Evolutionary conservation across 345 rosid species (phyloP).

Genomic region (Trapa bicornis): DNA sequence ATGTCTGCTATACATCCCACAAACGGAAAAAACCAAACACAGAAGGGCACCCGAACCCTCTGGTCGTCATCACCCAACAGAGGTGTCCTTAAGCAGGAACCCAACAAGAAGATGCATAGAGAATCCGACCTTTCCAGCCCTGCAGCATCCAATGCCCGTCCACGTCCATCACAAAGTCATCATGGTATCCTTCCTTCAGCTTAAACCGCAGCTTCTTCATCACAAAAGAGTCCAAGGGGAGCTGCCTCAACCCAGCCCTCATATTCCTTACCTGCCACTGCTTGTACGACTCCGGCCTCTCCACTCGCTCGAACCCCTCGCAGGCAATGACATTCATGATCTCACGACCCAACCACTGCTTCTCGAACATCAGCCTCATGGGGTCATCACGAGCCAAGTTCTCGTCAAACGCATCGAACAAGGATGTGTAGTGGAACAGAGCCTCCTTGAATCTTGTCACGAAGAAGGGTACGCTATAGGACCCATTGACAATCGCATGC

Average conservation of each 20-base stretch:
- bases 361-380: conserved; percentile 51
- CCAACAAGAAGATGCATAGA: conserved; percentile 58
- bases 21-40: neutral
- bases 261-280: conserved; percentile 52
- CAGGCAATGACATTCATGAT: conserved; percentile 55
- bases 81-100: conserved; percentile 23
- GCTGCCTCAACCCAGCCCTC: conserved; percentile 60
- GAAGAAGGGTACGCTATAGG: conserved; percentile 60
- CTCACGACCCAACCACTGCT: conserved; percentile 52
- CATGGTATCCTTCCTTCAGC: conserved; percentile 26
- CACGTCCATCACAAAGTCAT: conserved; percentile 40
- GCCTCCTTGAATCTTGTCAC: conserved; percentile 69
- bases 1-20: neutral
- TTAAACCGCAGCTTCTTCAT: conserved; percentile 31
- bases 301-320: conserved; percentile 65
- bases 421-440: conserved; percentile 54
- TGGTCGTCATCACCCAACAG: neutral
- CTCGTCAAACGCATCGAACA: conserved; percentile 51
- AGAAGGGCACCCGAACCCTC: neutral
- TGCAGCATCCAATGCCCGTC: conserved; percentile 61
- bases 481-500: conserved; percentile 33
- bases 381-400: conserved; percentile 29
- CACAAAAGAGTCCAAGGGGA: conserved; percentile 32
- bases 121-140: conserved; percentile 76
- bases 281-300: conserved; percentile 79